Evolutionary conservation across 2,329 filamentous ascomycete genomes (phyloP), one percentile per base, ranked within the genome.

Genomic region (Zasmidium angulare): DNA sequence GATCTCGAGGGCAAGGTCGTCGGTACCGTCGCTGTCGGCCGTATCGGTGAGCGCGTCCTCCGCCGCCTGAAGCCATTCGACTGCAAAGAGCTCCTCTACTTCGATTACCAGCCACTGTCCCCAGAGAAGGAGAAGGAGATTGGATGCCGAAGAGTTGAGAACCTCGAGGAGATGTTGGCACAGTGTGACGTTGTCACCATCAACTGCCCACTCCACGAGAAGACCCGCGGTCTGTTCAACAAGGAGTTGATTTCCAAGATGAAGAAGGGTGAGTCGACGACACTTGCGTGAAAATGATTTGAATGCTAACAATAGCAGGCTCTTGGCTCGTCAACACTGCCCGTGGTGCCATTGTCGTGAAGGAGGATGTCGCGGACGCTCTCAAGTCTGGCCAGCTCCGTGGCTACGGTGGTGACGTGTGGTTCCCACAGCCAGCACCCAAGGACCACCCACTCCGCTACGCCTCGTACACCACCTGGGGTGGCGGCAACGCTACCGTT

Each of bases 71-170:
- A 96, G 87, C 83, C 93, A 68, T 99, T 99, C 75, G 93, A 96
- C 84, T 99, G 95, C 91, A 96, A 96, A 88, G 93, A 98, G 85
- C 86, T 99, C 53, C 86, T 98, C 66, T 99, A 99, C 90, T 98
- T 90, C 77, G 95, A 99, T 83, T 99, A 99, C 89, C 95, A 99
- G 85, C 92, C 93, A 54, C 84, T 99, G 66, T 84, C 81, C 62
- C 74, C 91, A 62, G 92, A 96, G 82, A 83, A 87, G 71, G 93
- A 98, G 86, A 87, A 89, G 79, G 93, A 97, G 84, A 98, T 98
- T 79, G 93, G 93, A 77, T 93, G 89, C 86, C 86, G 91, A 72
- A 87, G 95, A 63, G 92, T 98, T 61, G 89, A 93, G 51, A 85
- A 77, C 72, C 87, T 99, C 72, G 93, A 97, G 84, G 93, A 98